Evolutionary conservation across 148 eudicot species (phyloP), one percentile per base, ranked within the genome.

Genomic region (Rhododendron simsii): DNA sequence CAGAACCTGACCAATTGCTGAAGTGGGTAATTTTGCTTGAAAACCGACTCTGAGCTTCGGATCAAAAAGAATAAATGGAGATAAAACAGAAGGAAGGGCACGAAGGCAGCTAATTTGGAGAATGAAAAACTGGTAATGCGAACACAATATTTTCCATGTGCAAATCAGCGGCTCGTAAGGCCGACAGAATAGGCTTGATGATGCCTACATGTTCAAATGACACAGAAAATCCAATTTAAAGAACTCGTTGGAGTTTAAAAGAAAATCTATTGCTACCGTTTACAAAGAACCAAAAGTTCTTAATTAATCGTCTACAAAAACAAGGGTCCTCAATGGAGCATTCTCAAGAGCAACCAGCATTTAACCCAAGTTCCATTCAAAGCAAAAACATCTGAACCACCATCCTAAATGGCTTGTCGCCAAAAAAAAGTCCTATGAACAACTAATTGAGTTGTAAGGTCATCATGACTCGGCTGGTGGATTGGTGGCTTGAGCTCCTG

Each of bases 401-500:
- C 21, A 6, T 48, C 35, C 59, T 48, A 80, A 28, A 59, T 18
- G 48, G 8, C 50, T 81, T 37, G 86, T 6, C 8, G 18, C 12
- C 33, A 5, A 47, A 8, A 13, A 73, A 84, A 74, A 26, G 59
- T 44, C 82, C 80, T 65, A 78, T 84, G 79, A 87, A 67, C 65
- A 76, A 63, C 59, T 41, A 21, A 78, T 76, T 12, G 30, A 41
- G 55, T 86, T 84, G 26, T 20, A 47, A 48, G 26, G 57, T 47
- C 71, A 12, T 69, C 78, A 91, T 6, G 93, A 91, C 77, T 90
- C 86, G 26, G 84, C 91, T 57, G 86, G 87, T 41, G 86, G 79
- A 77, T 87, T 73, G 82, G 83, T 87, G 26, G 89, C 92, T 87
- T 87, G 88, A 84, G 78, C 89, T 30, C 87, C 88, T 3, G 91